A percentile compares a stretch with the other conserved stretches of the same genome.
Evolutionary conservation across 371 early-diverging fungal species (phyloP).

Genomic region (Circinella minor): DNA sequence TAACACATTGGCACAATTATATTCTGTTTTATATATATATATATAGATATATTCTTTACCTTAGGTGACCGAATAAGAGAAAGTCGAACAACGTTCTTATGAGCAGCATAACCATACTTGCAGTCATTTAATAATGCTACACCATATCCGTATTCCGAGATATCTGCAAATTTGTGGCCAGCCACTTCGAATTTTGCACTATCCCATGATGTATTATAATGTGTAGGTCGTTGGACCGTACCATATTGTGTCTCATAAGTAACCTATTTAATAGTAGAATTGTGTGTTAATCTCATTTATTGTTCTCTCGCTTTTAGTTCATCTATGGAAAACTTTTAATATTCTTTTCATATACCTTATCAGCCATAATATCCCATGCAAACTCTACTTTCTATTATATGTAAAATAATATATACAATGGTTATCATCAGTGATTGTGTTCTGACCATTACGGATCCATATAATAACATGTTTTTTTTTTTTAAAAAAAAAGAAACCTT

Average conservation of each 20-base stretch:
- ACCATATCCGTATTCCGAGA: conserved; percentile 95
- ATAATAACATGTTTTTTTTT: no score
- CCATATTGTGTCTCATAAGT: conserved; percentile 98
- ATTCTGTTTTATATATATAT: no score
- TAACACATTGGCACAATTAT: no score
- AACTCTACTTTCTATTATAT: conserved; percentile 85
- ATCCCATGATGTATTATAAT: conserved; percentile 93
- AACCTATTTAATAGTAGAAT: conserved; percentile 47
- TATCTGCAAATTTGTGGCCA: conserved; percentile 95
- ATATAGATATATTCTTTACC: no score
- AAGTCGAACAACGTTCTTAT: conserved; percentile 79
- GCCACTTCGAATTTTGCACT: conserved; percentile 74
- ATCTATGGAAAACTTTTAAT: no score
- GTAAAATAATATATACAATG: no score
- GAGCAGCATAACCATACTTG: conserved; percentile 88
- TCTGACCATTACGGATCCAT: no score
- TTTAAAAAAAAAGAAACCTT: conserved; percentile 7
- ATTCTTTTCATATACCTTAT: conserved; percentile 49
- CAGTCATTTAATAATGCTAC: conserved; percentile 92
- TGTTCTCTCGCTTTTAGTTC: no score
- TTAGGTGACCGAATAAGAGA: conserved; percentile 91
- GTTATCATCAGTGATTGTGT: no score
- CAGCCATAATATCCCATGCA: conserved; percentile 82
- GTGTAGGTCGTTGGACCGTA: conserved; percentile 88
- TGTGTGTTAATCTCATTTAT: not conserved